Evolutionary conservation across 169 alveolate species (phyloP).

Genomic region (Amoebophrya sp.): DNA sequence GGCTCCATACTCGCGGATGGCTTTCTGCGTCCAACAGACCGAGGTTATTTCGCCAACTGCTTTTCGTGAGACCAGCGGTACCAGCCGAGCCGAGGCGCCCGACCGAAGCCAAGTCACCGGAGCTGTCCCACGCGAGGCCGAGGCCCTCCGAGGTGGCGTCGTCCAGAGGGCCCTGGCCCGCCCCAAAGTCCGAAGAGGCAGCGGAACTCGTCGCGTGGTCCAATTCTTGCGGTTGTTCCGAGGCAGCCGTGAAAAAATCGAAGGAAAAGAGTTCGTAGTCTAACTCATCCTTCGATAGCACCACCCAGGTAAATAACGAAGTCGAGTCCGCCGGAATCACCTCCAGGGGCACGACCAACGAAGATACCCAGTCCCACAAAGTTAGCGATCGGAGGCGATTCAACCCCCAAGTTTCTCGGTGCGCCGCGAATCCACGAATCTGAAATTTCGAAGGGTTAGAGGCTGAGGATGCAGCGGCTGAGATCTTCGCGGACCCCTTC

Average conservation of each 20-base stretch:
- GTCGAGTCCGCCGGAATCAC: background rate
- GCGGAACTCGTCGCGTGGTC: no score
- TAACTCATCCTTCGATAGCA: background rate
- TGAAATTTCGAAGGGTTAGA: no score
- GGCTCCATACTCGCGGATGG: no score
- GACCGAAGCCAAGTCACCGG: background rate
- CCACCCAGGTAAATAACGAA: background rate
- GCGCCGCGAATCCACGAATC: background rate
- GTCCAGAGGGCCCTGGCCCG: no score
- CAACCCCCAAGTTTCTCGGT: background rate
- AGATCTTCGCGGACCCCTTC: no score
- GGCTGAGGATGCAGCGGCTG: no score
- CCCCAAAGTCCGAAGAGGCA: no score
- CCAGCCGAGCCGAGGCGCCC: no score
- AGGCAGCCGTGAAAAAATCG: background rate
- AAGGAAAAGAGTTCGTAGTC: background rate
- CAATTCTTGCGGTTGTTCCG: background rate
- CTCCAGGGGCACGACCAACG: background rate
- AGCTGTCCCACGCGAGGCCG: background rate
- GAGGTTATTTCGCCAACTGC: no score
- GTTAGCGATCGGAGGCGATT: background rate
- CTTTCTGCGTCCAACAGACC: no score
- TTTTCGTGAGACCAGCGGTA: no score
- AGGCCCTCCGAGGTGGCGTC: background rate
- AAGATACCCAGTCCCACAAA: background rate